Conservation (phyloP, 2,329 filamentous ascomycete genomes). For the Microsporum canis region DNA sequence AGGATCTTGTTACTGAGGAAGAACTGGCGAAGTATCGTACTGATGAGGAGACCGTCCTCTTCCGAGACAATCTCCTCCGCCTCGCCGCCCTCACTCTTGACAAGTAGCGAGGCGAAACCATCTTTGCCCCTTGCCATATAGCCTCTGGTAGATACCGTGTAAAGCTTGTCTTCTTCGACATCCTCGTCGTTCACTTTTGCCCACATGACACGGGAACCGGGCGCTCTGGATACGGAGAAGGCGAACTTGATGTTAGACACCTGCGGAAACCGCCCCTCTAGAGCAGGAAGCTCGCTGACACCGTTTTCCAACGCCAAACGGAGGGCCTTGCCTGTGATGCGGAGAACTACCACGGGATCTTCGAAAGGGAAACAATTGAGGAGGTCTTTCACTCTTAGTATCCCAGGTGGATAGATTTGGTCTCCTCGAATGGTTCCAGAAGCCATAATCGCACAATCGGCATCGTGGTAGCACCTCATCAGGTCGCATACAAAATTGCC, state of each 20-base stretch:
- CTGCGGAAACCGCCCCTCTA: slow-evolving; percentile 77
- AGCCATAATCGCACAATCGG: slow-evolving; percentile 76
- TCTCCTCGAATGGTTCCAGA: slow-evolving; percentile 78
- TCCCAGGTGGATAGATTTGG: slow-evolving; percentile 73
- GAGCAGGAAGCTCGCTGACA: slow-evolving; percentile 65
- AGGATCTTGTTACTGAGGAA: slow-evolving; percentile 77
- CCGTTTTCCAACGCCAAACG: slow-evolving; percentile 75
- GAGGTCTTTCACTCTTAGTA: slow-evolving; percentile 68
- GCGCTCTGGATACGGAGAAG: slow-evolving; percentile 53
- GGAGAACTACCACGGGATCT: slow-evolving; percentile 71
- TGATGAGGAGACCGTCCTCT: slow-evolving; percentile 78
- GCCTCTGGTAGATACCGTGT: slow-evolving; percentile 65
- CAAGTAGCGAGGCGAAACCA: slow-evolving; percentile 65
- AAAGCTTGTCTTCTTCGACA: slow-evolving; percentile 52
- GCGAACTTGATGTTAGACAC: slow-evolving; percentile 71
- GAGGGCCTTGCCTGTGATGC: slow-evolving; percentile 59
- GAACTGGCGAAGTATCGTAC: slow-evolving; percentile 77
- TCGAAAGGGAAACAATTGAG: slow-evolving; percentile 87
- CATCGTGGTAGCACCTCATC: slow-evolving; percentile 70
- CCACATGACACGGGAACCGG: slow-evolving; percentile 52
- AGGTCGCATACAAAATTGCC: slow-evolving; percentile 88
- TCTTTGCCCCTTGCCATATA: slow-evolving; percentile 89
- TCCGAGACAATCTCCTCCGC: slow-evolving; percentile 71
- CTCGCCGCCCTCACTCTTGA: slow-evolving; percentile 61
- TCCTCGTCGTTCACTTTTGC: slow-evolving; percentile 51